Evolutionary conservation across 768 basidiomycete species (phyloP), one percentile per base, ranked within the genome.

Genomic region (Lentinula edodes): DNA sequence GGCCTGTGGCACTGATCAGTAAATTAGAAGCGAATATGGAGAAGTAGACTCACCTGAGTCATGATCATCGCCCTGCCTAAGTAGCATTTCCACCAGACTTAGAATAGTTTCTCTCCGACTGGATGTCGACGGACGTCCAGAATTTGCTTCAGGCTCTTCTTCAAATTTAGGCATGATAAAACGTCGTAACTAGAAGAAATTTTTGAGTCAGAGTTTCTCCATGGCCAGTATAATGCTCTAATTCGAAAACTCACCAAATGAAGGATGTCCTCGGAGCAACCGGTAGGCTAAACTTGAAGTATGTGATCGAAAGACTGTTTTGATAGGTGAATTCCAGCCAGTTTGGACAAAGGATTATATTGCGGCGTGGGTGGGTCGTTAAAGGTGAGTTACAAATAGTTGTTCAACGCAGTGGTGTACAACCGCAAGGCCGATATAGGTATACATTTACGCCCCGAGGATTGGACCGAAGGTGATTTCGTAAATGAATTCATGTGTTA

Each of bases 51-150:
- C 64, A 79, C 77, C 68, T 63, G 66, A 66, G 38, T 69, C 69
- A 10, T 66, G 64, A 41, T 68, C 69, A 10, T 72, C 76, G 36
- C 70, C 70, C 58, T 78, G 68, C 60, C 78, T 71, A 52, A 83
- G 67, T 34, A 83, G 72, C 74, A 83, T 78, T 61, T 82, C 80
- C 41, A 83, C 81, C 64, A 83, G 68, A 66, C 73, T 82, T 61
- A 82, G 66, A 41, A 83, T 81, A 1, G 78, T 82, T 63, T 80
- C 78, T 46, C 77, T 74, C 8, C 78, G 75, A 63, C 23, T 52
- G 28, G 36, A 38, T 10, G 16, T 43, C 18, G 59, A 60, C 3
- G 51, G 50, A 28, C 59, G 48, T 18, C 50, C 35, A 5, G 36
- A 9, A 3, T 13, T 51, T 20, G 34, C 5, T 41, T 60, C 59